These are phyloP conservation scores for Diutina ranongensis DNA, from an alignment of 1,139 yeast species.

Conservation along the genomic window DNA sequence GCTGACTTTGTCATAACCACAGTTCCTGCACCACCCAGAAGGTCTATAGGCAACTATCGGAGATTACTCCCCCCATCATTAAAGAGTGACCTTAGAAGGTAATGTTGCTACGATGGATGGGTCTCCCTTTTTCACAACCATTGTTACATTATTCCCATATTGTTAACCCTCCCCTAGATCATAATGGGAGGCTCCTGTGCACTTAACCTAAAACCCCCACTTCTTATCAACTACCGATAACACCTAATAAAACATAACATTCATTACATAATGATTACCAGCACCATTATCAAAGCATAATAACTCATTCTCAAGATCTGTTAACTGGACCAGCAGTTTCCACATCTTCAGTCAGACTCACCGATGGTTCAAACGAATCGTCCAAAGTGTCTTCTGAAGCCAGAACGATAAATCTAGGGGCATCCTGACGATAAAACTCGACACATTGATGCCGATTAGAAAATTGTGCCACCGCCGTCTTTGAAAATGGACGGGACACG, in stretches of 20 bases:
- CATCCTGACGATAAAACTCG: neutral
- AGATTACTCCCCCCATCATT: too few relatives aligned
- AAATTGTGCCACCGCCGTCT: constrained; percentile 1
- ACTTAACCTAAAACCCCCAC: neutral
- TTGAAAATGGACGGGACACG: neutral
- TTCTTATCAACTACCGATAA: neutral
- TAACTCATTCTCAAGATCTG: too few relatives aligned
- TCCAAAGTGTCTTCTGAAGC: constrained; percentile 10
- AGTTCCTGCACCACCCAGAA: too few relatives aligned
- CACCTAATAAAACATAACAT: neutral
- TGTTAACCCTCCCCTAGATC: neutral
- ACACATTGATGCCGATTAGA: constrained; percentile 1
- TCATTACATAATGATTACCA: neutral
- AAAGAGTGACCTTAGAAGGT: too few relatives aligned
- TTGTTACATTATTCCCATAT: too few relatives aligned
- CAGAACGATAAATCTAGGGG: neutral
- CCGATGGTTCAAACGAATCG: constrained; percentile 29
- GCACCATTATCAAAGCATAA: too few relatives aligned
- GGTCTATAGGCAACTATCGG: too few relatives aligned
- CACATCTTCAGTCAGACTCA: constrained; percentile 31
- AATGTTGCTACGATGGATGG: too few relatives aligned
- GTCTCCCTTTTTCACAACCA: too few relatives aligned
- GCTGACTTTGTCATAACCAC: too few relatives aligned
- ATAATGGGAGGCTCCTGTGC: too few relatives aligned
- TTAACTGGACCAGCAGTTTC: constrained; percentile 37